Conservation (phyloP, 2,329 filamentous ascomycete genomes). For the Hypoxylon sp. region DNA sequence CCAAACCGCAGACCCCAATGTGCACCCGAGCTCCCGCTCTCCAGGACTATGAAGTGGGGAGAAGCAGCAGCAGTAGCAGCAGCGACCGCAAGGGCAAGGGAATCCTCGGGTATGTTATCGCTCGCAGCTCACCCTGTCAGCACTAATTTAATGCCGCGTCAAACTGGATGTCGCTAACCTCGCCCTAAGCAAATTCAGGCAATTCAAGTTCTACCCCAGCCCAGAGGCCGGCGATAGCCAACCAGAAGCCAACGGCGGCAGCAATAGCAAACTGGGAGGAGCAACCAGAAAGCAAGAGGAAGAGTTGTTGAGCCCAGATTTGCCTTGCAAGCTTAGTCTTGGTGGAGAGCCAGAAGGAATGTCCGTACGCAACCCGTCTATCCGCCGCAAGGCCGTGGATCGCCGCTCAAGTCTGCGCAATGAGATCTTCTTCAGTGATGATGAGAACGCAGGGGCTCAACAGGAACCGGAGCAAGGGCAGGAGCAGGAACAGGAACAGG, state of each 20-base stretch:
- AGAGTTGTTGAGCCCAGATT: not conserved
- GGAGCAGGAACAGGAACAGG: not conserved
- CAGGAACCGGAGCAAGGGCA: not conserved
- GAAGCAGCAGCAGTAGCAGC: not conserved
- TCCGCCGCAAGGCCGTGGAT: not conserved
- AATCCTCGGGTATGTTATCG: constrained; percentile 10
- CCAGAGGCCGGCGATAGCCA: not conserved
- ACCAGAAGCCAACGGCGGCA: not conserved
- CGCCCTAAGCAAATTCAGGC: not conserved
- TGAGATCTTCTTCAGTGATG: not conserved
- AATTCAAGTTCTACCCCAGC: not conserved
- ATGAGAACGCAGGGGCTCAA: not conserved
- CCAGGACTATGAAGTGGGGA: not conserved
- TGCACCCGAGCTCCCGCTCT: not conserved
- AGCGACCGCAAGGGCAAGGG: not conserved
- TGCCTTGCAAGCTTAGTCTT: not conserved
- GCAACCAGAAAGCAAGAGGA: not conserved
- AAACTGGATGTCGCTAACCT: constrained; percentile 2
- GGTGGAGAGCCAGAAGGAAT: not conserved
- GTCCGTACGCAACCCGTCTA: not conserved
- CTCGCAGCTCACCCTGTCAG: not conserved
- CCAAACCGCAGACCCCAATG: constrained; percentile 27
- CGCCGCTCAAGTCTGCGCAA: not conserved
- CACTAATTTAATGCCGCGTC: not conserved
- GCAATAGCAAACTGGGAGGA: not conserved